Evolutionary conservation across 164 flowering plant genomes (phyloP), one percentile per base, ranked within the genome.

Genomic region (Vitis amurensis): DNA sequence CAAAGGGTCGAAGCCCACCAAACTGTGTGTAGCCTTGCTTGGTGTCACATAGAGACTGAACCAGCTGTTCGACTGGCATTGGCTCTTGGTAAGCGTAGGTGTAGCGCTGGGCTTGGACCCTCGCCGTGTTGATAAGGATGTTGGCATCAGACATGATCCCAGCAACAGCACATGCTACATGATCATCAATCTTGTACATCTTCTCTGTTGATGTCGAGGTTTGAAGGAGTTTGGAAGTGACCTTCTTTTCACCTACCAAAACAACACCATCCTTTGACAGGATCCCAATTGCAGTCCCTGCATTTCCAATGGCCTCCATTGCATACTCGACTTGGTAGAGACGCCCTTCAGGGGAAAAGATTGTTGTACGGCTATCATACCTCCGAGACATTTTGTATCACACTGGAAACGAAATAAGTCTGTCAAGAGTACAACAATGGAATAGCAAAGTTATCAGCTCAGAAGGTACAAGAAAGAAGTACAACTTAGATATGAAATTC

Each of bases 71-170:
- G 31, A 87, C 91, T 19, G 91, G 91, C 91, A 87, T 85, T 13
- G 87, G 91, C 66, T 87, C 91, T 63, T 87, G 91, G 82, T 87
- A 87, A 23, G 85, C 69, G 65, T 31, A 84, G 7, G 88, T 75
- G 57, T 86, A 86, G 59, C 90, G 87, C 69, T 85, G 92, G 17
- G 92, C 90, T 74, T 88, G 90, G 68, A 86, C 83, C 66, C 92
- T 67, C 2, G 90, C 90, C 0, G 88, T 88, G 83, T 86, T 88
- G 68, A 87, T 84, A 1, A 87, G 82, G 64, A 87, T 87, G 82
- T 87, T 87, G 63, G 91, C 91, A 79, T 88, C 92, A 61, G 92
- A 88, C 92, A 88, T 88, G 10, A 86, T 88, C 44, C 92, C 92
- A 68, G 92, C 92, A 37, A 88, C 92, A 58, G 87, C 90, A 81